Evolutionary conservation across 768 basidiomycete species (phyloP).

Genomic region (Russula dissimulans): DNA sequence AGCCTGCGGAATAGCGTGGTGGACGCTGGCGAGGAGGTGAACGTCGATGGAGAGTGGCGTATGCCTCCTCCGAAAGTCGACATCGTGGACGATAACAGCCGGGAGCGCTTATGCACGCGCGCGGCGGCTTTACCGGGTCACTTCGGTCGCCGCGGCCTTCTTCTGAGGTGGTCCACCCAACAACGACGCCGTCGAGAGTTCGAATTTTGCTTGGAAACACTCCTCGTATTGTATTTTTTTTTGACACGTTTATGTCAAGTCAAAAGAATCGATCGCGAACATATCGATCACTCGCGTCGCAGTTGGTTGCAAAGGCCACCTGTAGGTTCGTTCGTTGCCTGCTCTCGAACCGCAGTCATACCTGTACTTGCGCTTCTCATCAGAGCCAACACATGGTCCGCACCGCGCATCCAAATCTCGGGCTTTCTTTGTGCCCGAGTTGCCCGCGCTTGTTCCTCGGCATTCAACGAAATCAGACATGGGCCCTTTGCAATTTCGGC

Average conservation of each 20-base stretch:
- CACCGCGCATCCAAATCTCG: background rate
- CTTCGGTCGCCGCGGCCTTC: background rate
- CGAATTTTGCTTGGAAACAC: background rate
- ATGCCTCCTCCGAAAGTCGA: conserved; percentile 26
- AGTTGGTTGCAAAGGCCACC: background rate
- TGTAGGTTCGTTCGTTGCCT: background rate
- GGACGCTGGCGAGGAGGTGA: conserved; percentile 41
- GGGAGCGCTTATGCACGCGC: background rate
- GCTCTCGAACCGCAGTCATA: background rate
- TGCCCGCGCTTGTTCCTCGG: background rate
- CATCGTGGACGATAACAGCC: conserved; percentile 19
- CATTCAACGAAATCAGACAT: background rate
- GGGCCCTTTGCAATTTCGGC: background rate
- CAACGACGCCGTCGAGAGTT: background rate
- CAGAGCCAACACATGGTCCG: background rate
- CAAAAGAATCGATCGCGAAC: background rate
- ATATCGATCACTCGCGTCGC: background rate
- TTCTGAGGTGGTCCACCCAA: too few species aligned
- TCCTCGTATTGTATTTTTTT: background rate
- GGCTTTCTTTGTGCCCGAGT: background rate
- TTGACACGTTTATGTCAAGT: background rate
- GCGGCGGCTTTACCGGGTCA: background rate
- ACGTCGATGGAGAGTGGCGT: conserved; percentile 35
- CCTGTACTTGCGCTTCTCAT: background rate
- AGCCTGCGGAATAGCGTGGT: conserved; percentile 81